These are phyloP conservation scores for Boletus reticuloceps DNA, from an alignment of 768 basidiomycete genomes.

Conservation along the genomic window DNA sequence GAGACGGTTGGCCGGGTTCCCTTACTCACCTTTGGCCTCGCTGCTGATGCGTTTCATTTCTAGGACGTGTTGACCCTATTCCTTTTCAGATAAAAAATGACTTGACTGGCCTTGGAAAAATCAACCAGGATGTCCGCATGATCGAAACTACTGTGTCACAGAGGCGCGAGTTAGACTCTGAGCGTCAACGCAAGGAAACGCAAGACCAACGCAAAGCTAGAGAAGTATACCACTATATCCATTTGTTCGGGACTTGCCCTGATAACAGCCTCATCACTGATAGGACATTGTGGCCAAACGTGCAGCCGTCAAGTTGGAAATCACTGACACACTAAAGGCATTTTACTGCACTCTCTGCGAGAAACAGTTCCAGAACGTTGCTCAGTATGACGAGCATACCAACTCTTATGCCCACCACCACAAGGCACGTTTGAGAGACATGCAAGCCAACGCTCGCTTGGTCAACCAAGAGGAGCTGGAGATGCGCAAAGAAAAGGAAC, in stretches of 20 bases:
- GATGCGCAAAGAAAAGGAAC: constrained; percentile 81
- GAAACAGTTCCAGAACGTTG: constrained; percentile 83
- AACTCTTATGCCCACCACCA: constrained; percentile 89
- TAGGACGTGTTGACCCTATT: constrained; percentile 80
- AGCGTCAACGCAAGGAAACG: constrained; percentile 76
- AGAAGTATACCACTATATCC: constrained; percentile 47
- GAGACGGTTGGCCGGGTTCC: constrained; percentile 52
- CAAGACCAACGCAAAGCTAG: constrained; percentile 71
- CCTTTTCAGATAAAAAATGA: constrained; percentile 81
- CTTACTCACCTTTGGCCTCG: neutral
- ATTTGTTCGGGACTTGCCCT: constrained; percentile 4
- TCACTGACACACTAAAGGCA: constrained; percentile 61
- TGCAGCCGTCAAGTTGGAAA: constrained; percentile 64
- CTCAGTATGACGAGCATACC: constrained; percentile 87
- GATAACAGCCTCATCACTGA: neutral
- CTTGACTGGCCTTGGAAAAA: constrained; percentile 76
- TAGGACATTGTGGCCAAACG: constrained; percentile 66
- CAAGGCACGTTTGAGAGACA: constrained; percentile 77
- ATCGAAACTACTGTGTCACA: constrained; percentile 84
- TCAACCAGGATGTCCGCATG: constrained; percentile 75
- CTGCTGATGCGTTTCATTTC: neutral
- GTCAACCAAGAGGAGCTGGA: constrained; percentile 66
- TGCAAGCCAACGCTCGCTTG: constrained; percentile 73
- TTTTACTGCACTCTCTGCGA: constrained; percentile 85
- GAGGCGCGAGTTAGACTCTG: constrained; percentile 76